A percentile compares a stretch with the other conserved stretches of the same genome.
Evolutionary conservation across 2,329 filamentous ascomycete genomes (phyloP).

Genomic region (Penicillium sp.): DNA sequence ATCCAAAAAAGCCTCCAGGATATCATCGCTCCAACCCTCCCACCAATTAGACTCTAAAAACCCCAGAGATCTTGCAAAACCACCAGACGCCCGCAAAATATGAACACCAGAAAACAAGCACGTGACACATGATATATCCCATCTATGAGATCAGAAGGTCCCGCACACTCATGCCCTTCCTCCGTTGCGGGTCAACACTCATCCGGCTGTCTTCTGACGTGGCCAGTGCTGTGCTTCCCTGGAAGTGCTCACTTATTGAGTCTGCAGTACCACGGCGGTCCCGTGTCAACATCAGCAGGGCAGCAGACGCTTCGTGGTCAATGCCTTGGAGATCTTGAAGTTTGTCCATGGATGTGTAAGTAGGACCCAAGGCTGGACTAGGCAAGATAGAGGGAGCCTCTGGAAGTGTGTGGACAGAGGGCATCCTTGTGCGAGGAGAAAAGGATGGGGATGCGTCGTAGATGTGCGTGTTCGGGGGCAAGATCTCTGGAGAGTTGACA

Average conservation of each 20-base stretch:
- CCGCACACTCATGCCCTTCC: slow-evolving; percentile 61
- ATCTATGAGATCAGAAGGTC: slow-evolving; percentile 59
- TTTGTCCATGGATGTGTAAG: slow-evolving; percentile 31
- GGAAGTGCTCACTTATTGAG: slow-evolving; percentile 37
- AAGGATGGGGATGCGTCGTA: slow-evolving; percentile 42
- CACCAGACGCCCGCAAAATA: not conserved
- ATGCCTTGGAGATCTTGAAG: slow-evolving; percentile 44
- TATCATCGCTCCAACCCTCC: not conserved
- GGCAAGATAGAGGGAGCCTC: slow-evolving; percentile 44
- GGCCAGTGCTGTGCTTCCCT: slow-evolving; percentile 10
- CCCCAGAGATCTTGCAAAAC: not conserved
- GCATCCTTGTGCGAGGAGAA: slow-evolving; percentile 39
- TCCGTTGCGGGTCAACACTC: slow-evolving; percentile 36
- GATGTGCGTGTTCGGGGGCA: slow-evolving; percentile 30
- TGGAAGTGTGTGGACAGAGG: slow-evolving; percentile 27
- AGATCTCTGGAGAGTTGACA: slow-evolving; percentile 45
- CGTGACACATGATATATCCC: not conserved
- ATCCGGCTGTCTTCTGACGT: slow-evolving; percentile 13
- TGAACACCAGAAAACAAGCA: slow-evolving; percentile 9
- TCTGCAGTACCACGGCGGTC: slow-evolving; percentile 66
- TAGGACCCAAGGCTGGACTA: slow-evolving; percentile 44
- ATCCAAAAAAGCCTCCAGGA: not conserved
- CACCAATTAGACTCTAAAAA: not conserved
- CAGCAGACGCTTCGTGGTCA: slow-evolving; percentile 83
- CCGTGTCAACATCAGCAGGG: slow-evolving; percentile 83